These are phyloP conservation scores for Suillus brevipes DNA, from an alignment of 768 basidiomycete genomes.

Conservation along the genomic window DNA sequence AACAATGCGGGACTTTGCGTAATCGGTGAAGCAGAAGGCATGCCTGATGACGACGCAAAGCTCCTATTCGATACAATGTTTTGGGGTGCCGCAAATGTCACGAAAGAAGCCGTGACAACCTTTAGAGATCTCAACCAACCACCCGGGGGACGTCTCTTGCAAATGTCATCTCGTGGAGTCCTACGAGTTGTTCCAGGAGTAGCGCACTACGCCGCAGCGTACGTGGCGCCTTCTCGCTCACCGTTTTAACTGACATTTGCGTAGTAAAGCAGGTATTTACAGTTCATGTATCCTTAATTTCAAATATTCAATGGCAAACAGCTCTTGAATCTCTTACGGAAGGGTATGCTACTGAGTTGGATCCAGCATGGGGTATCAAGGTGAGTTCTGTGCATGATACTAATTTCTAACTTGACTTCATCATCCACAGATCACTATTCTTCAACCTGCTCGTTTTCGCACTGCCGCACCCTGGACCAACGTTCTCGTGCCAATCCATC, in stretches of 20 bases:
- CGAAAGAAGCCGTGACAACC: constrained; percentile 31
- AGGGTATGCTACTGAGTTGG: constrained; percentile 39
- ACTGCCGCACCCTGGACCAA: constrained; percentile 13
- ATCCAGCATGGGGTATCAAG: constrained; percentile 50
- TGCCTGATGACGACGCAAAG: constrained; percentile 34
- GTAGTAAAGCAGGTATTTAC: constrained; percentile 28
- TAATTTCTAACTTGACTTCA: background rate
- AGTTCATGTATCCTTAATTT: background rate
- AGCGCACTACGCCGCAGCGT: constrained; percentile 29
- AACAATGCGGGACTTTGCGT: constrained; percentile 41
- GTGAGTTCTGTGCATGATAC: constrained; percentile 23
- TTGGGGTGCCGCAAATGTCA: constrained; percentile 38
- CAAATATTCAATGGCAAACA: constrained; percentile 11
- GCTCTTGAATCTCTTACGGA: constrained; percentile 42
- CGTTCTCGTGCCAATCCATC: constrained; percentile 16
- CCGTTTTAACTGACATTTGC: constrained; percentile 6
- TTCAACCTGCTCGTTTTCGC: constrained; percentile 27
- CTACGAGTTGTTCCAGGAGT: constrained; percentile 22
- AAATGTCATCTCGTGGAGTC: constrained; percentile 32
- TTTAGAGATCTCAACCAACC: constrained; percentile 43
- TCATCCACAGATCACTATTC: constrained; percentile 22
- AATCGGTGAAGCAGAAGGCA: constrained; percentile 39
- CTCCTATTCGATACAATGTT: constrained; percentile 40
- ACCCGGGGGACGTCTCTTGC: constrained; percentile 39
- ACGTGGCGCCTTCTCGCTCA: constrained; percentile 12